phyloP scores from a whole-genome alignment of 495 filamentous ascomycete species.

The Pseudoneurospora amorphoporcata region DNA sequence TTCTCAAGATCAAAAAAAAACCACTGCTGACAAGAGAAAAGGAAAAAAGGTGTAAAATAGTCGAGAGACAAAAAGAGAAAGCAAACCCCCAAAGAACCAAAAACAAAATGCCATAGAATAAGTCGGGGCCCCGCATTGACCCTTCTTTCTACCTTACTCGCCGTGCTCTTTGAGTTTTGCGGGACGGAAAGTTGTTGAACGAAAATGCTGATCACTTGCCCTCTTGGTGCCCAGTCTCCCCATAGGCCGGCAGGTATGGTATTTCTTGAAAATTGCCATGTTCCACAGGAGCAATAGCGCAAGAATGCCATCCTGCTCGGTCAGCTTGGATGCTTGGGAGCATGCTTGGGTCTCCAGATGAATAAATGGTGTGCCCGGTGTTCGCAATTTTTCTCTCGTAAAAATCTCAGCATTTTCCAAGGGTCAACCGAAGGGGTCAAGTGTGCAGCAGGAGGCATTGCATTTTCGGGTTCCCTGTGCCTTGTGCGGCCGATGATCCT shows the following conservation, averaged over 20 bases:
- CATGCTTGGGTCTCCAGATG: not conserved
- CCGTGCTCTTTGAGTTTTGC: too few species aligned
- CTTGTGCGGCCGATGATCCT: not conserved
- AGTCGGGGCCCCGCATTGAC: not conserved
- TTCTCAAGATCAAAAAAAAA: too few species aligned
- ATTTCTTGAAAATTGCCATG: constrained; percentile 19
- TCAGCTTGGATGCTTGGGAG: not conserved
- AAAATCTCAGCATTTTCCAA: not conserved
- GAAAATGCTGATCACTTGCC: not conserved
- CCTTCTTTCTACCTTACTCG: not conserved
- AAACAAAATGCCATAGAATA: not conserved
- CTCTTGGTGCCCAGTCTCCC: not conserved
- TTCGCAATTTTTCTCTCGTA: not conserved
- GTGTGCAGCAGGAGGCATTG: not conserved
- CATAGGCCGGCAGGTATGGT: constrained; percentile 5
- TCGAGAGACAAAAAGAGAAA: not conserved
- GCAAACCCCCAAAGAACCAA: not conserved
- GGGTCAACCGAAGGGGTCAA: not conserved
- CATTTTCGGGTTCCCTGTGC: not conserved
- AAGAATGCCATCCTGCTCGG: constrained; percentile 3
- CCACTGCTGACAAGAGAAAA: too few species aligned
- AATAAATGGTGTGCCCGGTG: not conserved
- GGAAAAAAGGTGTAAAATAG: not conserved
- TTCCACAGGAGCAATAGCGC: constrained; percentile 4
- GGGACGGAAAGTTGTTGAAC: not conserved